Conservation (phyloP, 164 flowering plant genomes). For the Chloranthus sessilifolius region DNA sequence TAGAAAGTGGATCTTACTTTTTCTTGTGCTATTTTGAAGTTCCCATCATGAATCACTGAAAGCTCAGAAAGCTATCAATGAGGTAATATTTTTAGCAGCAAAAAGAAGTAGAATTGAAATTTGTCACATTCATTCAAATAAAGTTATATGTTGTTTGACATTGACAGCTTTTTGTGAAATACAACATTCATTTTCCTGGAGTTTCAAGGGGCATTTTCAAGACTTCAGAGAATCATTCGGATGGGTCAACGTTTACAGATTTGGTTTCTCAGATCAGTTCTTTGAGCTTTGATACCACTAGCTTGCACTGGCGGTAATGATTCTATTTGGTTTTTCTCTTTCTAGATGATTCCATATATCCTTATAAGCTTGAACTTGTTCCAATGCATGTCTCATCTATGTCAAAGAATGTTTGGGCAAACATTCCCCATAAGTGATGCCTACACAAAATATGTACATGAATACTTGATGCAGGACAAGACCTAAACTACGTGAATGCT, state of each 20-base stretch:
- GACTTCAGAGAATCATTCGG: slow-evolving; percentile 34
- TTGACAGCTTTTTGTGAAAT: slow-evolving; percentile 86
- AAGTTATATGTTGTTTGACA: slow-evolving; percentile 5
- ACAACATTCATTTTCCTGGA: slow-evolving; percentile 89
- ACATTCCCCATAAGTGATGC: background rate
- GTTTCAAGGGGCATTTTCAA: slow-evolving; percentile 62
- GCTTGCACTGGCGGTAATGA: slow-evolving; percentile 91
- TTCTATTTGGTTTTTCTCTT: background rate
- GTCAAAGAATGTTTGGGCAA: background rate
- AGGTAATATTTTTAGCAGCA: slow-evolving; percentile 40
- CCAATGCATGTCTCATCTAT: background rate
- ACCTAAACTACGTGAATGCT: no score
- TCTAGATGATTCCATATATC: background rate
- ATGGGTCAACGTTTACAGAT: slow-evolving; percentile 49
- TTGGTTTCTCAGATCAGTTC: slow-evolving; percentile 81
- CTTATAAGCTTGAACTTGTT: background rate
- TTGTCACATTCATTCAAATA: background rate
- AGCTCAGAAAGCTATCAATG: slow-evolving; percentile 92
- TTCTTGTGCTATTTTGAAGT: slow-evolving; percentile 34
- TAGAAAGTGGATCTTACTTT: slow-evolving; percentile 8
- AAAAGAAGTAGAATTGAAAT: background rate
- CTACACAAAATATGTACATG: background rate
- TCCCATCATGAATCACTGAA: slow-evolving; percentile 93
- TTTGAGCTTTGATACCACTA: slow-evolving; percentile 69
- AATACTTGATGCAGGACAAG: background rate